Percentiles rank a stretch among this genome's conserved stretches.
These are phyloP conservation scores for Cerioporus squamosus DNA, from an alignment of 1,284 basidiomycete species.

Conservation along the genomic window DNA sequence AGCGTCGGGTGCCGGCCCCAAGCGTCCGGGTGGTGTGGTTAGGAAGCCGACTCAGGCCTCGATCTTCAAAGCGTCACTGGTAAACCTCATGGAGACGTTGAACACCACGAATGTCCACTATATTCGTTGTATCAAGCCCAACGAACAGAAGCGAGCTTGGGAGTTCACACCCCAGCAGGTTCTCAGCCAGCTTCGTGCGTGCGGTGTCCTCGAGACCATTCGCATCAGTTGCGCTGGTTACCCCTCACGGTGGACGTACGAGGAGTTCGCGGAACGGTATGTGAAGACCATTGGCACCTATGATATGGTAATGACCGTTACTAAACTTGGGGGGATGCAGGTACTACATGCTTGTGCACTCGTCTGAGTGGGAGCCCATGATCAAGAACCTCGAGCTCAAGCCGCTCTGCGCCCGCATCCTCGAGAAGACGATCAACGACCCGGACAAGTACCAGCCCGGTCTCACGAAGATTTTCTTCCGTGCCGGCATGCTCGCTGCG, in stretches of 20 bases:
- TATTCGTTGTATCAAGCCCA: constrained; percentile 99
- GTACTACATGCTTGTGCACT: constrained; percentile 96
- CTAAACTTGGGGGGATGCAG: constrained; percentile 44
- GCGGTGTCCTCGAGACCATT: constrained; percentile 99
- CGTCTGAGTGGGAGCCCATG: constrained; percentile 84
- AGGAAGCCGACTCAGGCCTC: constrained; percentile 97
- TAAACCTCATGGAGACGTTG: constrained; percentile 96
- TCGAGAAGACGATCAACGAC: constrained; percentile 88
- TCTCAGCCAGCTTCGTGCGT: constrained; percentile 93
- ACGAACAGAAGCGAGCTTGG: constrained; percentile 97
- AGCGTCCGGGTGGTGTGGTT: constrained; percentile 68
- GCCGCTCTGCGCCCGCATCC: constrained; percentile 84
- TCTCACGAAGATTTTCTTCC: constrained; percentile 98
- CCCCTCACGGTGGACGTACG: constrained; percentile 98
- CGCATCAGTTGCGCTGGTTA: constrained; percentile 99
- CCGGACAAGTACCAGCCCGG: constrained; percentile 97
- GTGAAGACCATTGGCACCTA: constrained; percentile 27
- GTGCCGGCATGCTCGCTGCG: constrained; percentile 98
- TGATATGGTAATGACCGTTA: not conserved
- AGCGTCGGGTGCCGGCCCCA: constrained; percentile 46
- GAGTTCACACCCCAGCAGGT: constrained; percentile 97
- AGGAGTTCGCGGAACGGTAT: constrained; percentile 98
- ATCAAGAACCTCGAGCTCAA: constrained; percentile 82
- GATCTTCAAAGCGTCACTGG: constrained; percentile 96
- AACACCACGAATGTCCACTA: constrained; percentile 99